Conservation (phyloP, 331 rosid species). For the Pyrus hybrid region DNA sequence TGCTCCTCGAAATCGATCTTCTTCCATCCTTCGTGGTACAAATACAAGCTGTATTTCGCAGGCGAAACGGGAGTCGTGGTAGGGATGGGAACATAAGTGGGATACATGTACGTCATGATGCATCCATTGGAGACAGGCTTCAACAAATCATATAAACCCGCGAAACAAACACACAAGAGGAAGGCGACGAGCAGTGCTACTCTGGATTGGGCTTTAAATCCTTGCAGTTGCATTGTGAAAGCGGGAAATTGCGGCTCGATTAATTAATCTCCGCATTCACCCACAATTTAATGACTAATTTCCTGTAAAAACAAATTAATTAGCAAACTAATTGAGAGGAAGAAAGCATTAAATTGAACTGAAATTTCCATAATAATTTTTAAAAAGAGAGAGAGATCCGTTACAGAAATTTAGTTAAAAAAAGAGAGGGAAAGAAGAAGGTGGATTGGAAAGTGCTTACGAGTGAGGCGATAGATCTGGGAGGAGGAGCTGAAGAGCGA, state of each 20-base stretch:
- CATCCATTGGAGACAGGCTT: conserved; percentile 84
- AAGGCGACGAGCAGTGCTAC: conserved; percentile 39
- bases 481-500: neutral
- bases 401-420: neutral
- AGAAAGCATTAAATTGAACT: neutral
- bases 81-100: conserved; percentile 75
- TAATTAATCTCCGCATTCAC: neutral
- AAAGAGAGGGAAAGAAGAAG: neutral
- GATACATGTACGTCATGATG: conserved; percentile 97
- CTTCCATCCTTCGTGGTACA: conserved; percentile 98
- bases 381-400: neutral
- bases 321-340: neutral
- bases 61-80: conserved; percentile 28
- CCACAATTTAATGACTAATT: neutral
- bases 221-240: conserved; percentile 28
- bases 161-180: conserved; percentile 42
- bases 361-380: neutral
- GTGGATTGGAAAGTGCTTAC: conserved; percentile 3
- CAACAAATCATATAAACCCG: conserved; percentile 59
- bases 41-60: conserved; percentile 63
- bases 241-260: conserved; percentile 1
- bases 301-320: neutral
- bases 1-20: conserved; percentile 80
- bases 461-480: neutral
- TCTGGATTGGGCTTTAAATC: conserved; percentile 54